Evolutionary conservation across 371 early-diverging fungal genomes (phyloP), one percentile per base, ranked within the genome.

Genomic region (Mucor saturninus): DNA sequence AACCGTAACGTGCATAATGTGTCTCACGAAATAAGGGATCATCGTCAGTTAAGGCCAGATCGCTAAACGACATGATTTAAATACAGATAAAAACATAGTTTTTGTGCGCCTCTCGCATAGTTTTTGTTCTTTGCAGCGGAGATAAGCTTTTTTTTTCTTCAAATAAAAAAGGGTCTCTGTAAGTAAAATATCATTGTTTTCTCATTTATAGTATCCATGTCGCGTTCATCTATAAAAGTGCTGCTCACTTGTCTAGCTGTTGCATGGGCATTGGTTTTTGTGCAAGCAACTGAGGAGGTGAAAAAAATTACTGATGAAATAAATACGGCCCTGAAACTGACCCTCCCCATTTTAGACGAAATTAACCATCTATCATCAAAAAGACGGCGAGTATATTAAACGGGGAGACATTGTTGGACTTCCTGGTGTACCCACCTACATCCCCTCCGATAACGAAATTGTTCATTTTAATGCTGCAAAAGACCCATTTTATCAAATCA

Each of bases 1-100:
- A 69, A 0, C 76, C 77, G 54, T 73, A 79, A n/a, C 83, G 71
- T 48, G 81, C 76, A 64, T 78, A 81, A 40, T 81, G 81, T 0
- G 79, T 81, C 63, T 81, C 81, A 38, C 68, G 68, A 57, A 78
- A 81, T 9, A 81, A 50, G 11, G 65, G 55, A 53, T 77, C 70
- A 45, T 77, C 77, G 37, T 67, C 67, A 1, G 62, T 62, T 26
- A 51, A 28, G 9, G 62, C 6, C 1, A 54, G 37, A 49, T 67
- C 67, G n/a, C 53, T 54, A 46, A 58, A 58, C n/a, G 62, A 53
- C 67, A 67, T 67, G 28, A 3, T 28, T 46, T 46, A 35, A 35
- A 35, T 6, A 8, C 6, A 35, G 8, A 35, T 35, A 35, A 35
- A 35, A 8, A 35, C 35, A 35, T 6, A 35, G 35, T 35, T 35